These are phyloP conservation scores for Eucalyptus guilfoylei DNA, from an alignment of 345 rosid species.

Conservation along the genomic window DNA sequence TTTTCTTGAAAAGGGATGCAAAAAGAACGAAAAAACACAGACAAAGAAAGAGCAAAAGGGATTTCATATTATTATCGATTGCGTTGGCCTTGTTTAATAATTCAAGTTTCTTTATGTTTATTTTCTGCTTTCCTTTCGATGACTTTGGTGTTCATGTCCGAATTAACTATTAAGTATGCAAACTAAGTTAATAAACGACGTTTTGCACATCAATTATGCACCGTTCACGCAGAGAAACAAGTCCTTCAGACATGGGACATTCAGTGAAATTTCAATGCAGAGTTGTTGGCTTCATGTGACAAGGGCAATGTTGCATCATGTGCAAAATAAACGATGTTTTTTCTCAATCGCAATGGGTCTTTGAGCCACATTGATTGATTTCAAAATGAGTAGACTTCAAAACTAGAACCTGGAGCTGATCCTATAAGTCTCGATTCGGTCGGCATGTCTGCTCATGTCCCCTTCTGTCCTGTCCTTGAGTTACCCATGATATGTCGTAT, in stretches of 20 bases:
- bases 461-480: not conserved
- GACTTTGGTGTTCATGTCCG: not conserved
- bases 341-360: not conserved
- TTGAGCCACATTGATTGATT: not conserved
- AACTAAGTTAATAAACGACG: not conserved
- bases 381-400: not conserved
- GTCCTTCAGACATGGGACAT: not conserved
- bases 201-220: not conserved
- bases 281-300: not conserved
- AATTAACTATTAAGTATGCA: not conserved
- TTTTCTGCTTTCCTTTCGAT: not conserved
- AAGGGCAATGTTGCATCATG: not conserved
- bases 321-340: not conserved
- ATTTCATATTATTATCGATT: not conserved
- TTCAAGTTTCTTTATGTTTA: not conserved
- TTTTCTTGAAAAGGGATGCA: not conserved
- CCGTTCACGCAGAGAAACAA: not conserved
- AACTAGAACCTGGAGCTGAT: fast-evolving
- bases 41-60: not conserved
- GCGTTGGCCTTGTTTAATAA: not conserved
- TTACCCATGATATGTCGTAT: fast-evolving
- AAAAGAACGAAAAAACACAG: not conserved
- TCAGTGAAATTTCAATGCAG: not conserved
- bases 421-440: no score
- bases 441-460: not conserved